Percentiles rank a stretch among this genome's conserved stretches.
Conservation (phyloP, 2,329 filamentous ascomycete species). For the Monilinia aucupariae region DNA sequence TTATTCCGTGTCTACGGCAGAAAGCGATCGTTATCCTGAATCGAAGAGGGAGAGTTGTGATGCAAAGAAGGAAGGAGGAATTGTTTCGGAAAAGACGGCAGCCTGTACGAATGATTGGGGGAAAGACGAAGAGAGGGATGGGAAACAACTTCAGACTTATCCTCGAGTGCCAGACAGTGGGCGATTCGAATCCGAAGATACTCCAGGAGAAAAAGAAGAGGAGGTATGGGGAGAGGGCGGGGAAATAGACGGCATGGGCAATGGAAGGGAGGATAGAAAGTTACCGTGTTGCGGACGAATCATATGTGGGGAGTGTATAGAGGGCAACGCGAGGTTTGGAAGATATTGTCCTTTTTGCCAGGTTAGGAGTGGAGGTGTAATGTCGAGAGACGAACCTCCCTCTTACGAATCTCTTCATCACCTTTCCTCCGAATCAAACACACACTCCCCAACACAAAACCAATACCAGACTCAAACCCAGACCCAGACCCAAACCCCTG, state of each 20-base stretch:
- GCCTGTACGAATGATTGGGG: background rate
- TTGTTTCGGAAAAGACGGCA: background rate
- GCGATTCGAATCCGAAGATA: background rate
- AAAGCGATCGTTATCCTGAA: background rate
- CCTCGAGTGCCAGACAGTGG: background rate
- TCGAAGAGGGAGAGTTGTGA: background rate
- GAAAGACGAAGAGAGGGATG: background rate
- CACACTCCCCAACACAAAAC: background rate
- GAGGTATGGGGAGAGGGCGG: background rate
- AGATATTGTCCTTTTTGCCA: slow-evolving; percentile 64
- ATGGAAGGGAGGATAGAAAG: background rate
- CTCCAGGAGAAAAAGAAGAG: background rate
- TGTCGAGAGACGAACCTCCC: background rate
- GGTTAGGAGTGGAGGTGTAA: slow-evolving; percentile 48
- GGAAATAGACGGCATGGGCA: background rate
- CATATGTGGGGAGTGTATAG: slow-evolving; percentile 10
- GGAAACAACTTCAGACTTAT: background rate
- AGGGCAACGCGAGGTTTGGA: slow-evolving; percentile 1
- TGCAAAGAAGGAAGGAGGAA: background rate
- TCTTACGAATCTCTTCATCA: background rate
- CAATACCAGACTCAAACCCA: slow-evolving; percentile 26
- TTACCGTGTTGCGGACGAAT: slow-evolving; percentile 9
- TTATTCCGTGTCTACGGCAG: background rate
- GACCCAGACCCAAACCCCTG: slow-evolving; percentile 38
- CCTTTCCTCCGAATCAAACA: slow-evolving; percentile 4